These are phyloP conservation scores for Aspergillaceae sp. DNA, from an alignment of 2,329 filamentous ascomycete species.

Conservation along the genomic window DNA sequence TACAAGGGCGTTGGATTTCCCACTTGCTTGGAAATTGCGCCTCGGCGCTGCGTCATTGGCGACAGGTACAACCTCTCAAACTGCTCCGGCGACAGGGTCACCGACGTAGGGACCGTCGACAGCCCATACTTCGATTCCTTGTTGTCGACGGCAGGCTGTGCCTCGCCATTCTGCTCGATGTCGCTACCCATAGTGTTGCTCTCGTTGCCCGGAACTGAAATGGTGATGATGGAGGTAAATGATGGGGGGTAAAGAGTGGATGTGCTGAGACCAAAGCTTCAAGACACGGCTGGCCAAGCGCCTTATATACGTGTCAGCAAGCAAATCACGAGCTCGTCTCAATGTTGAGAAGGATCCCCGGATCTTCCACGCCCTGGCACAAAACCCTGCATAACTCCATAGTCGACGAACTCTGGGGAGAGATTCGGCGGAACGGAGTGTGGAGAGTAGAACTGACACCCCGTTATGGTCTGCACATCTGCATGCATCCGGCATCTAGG, in stretches of 20 bases:
- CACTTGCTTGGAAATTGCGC: conserved; percentile 21
- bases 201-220: not conserved
- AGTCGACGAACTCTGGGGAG: too few relatives aligned
- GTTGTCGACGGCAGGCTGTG: conserved; percentile 3
- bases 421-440: too few relatives aligned
- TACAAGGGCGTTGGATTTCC: conserved; percentile 29
- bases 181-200: conserved; percentile 5
- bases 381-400: too few relatives aligned
- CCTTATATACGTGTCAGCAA: too few relatives aligned
- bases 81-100: conserved; percentile 25
- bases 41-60: conserved; percentile 23
- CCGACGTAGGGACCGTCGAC: conserved; percentile 11
- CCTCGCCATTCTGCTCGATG: conserved; percentile 3
- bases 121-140: conserved; percentile 3
- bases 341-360: too few relatives aligned
- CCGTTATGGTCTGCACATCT: too few relatives aligned
- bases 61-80: conserved; percentile 28
- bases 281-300: too few relatives aligned
- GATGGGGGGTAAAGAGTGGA: not conserved
- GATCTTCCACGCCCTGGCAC: too few relatives aligned
- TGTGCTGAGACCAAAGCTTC: not conserved
- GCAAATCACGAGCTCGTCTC: too few relatives aligned
- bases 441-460: too few relatives aligned
- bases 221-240: not conserved
- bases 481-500: too few relatives aligned